Evolutionary conservation across 164 flowering plant species (phyloP), one percentile per base, ranked within the genome.

Genomic region (Umbellularia californica): DNA sequence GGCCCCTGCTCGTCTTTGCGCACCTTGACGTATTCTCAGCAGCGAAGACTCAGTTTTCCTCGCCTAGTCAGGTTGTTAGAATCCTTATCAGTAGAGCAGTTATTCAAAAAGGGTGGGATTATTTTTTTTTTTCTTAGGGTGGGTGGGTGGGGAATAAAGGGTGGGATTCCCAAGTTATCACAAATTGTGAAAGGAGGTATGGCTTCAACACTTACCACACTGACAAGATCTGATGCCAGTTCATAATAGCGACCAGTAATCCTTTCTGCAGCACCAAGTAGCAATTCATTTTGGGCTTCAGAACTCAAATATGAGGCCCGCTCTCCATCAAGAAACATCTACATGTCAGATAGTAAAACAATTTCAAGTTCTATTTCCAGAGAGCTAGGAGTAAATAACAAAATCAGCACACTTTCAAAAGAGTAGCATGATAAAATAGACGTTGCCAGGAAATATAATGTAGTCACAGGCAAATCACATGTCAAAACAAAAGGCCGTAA

Each of bases 21-120:
- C 98, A 72, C 90, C 90, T 76, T 88, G 88, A 58, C 97, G 89
- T 73, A 93, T 79, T 74, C 85, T 90, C 81, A 82, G 89, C 63
- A 95, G 89, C 17, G 99, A 95, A 33, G 90, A 84, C 80, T 92
- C 98, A 2, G 95, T 90, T 81, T 81, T 93, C 81, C 93, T 85
- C 25, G 96, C 89, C 98, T 93, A 84, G 12, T 35, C 58, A 86
- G 64, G 24, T 74, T 33, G 22, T 70, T 27, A 23, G 11, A 70
- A 50, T 70, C 27, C 11, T 24, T 15, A 14, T 52, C 23, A 23
- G 51, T 17, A 20, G 5, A 69, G 23, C 2, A 47, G 55, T n/a
- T 20, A 55, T 17, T 0, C 19, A 14, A 55, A 14, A 5, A 14
- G n/a, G 4, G 17, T 15, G n/a, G 6, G n/a, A 55, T 55, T 55